Conservation (phyloP, 2,329 filamentous ascomycete species). For the Macrophomina pseudophaseolina region DNA sequence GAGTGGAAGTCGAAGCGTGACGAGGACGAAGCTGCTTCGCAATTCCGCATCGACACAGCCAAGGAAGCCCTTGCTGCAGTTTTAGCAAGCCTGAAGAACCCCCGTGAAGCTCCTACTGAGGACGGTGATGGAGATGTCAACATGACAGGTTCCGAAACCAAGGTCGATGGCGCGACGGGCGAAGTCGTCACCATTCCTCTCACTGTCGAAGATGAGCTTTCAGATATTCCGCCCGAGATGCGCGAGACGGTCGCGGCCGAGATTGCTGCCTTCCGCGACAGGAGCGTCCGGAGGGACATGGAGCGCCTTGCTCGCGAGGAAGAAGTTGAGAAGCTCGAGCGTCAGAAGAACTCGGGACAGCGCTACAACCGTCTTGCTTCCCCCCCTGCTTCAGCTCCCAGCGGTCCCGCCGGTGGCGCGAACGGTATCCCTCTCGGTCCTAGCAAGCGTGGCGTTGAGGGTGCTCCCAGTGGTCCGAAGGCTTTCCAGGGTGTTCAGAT, state of each 20-base stretch:
- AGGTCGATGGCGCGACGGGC: slow-evolving; percentile 66
- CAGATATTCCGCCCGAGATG: slow-evolving; percentile 96
- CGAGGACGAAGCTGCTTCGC: slow-evolving; percentile 66
- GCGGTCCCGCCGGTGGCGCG: slow-evolving; percentile 64
- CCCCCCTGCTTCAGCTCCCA: slow-evolving; percentile 66
- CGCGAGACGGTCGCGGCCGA: slow-evolving; percentile 92
- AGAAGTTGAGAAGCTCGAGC: slow-evolving; percentile 86
- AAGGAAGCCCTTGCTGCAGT: slow-evolving; percentile 70
- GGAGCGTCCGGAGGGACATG: slow-evolving; percentile 84
- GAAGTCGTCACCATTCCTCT: slow-evolving; percentile 91
- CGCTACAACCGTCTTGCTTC: slow-evolving; percentile 73
- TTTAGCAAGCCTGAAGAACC: slow-evolving; percentile 74
- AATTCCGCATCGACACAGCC: slow-evolving; percentile 73
- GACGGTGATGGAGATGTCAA: slow-evolving; percentile 70
- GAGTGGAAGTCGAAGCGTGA: slow-evolving; percentile 72
- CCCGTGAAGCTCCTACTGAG: slow-evolving; percentile 45
- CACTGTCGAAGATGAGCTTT: slow-evolving; percentile 82
- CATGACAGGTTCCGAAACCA: slow-evolving; percentile 61
- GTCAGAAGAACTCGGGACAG: slow-evolving; percentile 69
- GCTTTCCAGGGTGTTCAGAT: slow-evolving; percentile 64
- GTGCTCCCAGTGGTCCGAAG: slow-evolving; percentile 76
- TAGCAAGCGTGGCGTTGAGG: slow-evolving; percentile 68
- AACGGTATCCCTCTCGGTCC: slow-evolving; percentile 81
- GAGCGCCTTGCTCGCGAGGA: slow-evolving; percentile 89
- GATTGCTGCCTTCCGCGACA: slow-evolving; percentile 91